These are phyloP conservation scores for Cocos nucifera DNA, from an alignment of 176 grass and related monocot species.

Conservation along the genomic window DNA sequence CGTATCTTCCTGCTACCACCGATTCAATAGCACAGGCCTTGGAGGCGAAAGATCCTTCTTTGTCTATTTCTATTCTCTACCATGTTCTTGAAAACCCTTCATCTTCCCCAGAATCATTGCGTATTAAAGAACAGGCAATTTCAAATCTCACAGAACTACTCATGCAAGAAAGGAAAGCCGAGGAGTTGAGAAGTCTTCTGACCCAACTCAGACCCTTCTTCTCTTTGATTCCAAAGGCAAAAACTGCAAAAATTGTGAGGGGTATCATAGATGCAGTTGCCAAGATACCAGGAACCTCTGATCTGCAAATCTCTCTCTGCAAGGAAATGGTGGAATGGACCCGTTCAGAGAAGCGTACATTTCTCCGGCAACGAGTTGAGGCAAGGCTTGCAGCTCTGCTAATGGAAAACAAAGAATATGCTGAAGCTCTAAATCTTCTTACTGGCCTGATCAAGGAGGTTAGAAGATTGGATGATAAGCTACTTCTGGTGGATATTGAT, in stretches of 20 bases:
- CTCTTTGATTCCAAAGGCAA: conserved; percentile 70
- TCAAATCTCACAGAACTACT: conserved; percentile 65
- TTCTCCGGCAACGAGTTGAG: conserved; percentile 72
- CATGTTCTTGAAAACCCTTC: conserved; percentile 55
- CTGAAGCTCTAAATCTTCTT: conserved; percentile 66
- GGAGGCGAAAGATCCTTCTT: conserved; percentile 46
- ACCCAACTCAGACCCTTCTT: conserved; percentile 82
- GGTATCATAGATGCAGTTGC: conserved; percentile 70
- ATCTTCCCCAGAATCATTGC: conserved; percentile 56
- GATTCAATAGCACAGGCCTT: conserved; percentile 53
- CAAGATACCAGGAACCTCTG: conserved; percentile 67
- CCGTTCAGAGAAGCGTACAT: conserved; percentile 69
- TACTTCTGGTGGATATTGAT: conserved; percentile 87
- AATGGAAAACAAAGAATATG: conserved; percentile 71
- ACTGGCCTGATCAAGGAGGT: conserved; percentile 80
- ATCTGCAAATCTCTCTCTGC: conserved; percentile 79
- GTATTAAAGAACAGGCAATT: conserved; percentile 75
- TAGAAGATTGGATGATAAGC: conserved; percentile 75
- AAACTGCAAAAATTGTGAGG: conserved; percentile 86
- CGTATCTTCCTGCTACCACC: conserved; percentile 46
- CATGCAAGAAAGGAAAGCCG: conserved; percentile 58
- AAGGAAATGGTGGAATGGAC: conserved; percentile 93
- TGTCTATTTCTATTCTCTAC: conserved; percentile 76
- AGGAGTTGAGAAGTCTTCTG: conserved; percentile 64
- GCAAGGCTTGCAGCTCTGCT: conserved; percentile 70